Evolutionary conservation across 345 rosid genomes (phyloP).

Genomic region (Clausena lansium): DNA sequence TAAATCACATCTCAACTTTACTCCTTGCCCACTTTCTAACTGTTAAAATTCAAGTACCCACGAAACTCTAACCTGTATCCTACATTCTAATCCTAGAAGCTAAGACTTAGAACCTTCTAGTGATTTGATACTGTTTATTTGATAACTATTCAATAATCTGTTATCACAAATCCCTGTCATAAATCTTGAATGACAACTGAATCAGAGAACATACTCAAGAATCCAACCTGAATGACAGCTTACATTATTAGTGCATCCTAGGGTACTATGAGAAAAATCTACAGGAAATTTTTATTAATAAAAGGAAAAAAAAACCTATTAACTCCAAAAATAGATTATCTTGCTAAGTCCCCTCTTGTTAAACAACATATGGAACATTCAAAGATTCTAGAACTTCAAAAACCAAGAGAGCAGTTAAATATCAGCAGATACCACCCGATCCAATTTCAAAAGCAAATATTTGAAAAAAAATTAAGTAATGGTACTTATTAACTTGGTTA

Average conservation of each 20-base stretch:
- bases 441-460: neutral
- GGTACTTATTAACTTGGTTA: conserved; percentile 4
- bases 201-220: neutral
- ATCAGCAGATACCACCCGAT: neutral
- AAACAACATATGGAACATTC: neutral
- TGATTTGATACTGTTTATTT: neutral
- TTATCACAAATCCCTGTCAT: neutral
- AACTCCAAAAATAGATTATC: neutral
- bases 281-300: neutral
- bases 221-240: neutral
- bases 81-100: neutral
- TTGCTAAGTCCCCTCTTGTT: neutral
- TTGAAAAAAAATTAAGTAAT: neutral
- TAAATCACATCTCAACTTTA: neutral
- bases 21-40: neutral
- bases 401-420: neutral
- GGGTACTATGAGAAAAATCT: too few species aligned
- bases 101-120: neutral
- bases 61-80: neutral
- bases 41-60: neutral
- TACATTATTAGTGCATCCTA: neutral
- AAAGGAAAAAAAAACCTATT: neutral
- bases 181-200: neutral
- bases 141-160: neutral
- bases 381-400: neutral